Evolutionary conservation across 331 rosid species (phyloP), one percentile per base, ranked within the genome.

Genomic region (Quercus phellos): DNA sequence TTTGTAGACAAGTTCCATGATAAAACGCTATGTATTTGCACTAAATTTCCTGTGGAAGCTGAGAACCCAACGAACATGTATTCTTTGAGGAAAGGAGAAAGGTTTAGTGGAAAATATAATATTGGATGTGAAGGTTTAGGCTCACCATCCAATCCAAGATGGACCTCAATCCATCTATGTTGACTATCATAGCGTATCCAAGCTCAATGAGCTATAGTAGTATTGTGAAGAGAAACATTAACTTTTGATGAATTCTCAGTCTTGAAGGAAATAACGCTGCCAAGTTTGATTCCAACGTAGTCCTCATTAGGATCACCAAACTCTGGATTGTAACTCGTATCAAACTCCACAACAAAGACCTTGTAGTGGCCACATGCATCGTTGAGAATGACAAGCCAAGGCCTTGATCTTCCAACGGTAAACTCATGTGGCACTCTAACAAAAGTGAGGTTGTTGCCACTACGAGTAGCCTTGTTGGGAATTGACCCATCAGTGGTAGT

Each of bases 41-140:
- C 27, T 17, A 27, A 43, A 14, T 50, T 75, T 46, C 72, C 51
- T 18, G 63, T 63, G 6, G 79, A 75, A 22, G 72, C 79, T 1
- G 26, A 32, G 19, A 61, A 75, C 11, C 79, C 79, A 5, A 75
- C 51, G 27, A 75, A 75, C 61, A 75, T 75, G 61, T 75, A 75
- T 22, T 75, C 72, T 2, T 75, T 4, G 17, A 75, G 72, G 26
- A 75, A 75, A 43, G 63, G 72, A 16, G 79, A 75, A n/a, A 75
- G 79, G 46, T 75, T 30, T 43, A 50, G 1, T 1, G 34, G 63
- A 5, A 26, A 24, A 43, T 72, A 63, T 24, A 63, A 26, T 3
- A 50, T 18, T 24, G 72, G 72, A 10, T 24, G 24, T 18, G 12
- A 2, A 2, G 72, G 51, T n/a, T 42, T 26, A 11, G 30, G 29